Evolutionary conservation across 257 asterid species (phyloP).

Genomic region (Coffea eugenioides): DNA sequence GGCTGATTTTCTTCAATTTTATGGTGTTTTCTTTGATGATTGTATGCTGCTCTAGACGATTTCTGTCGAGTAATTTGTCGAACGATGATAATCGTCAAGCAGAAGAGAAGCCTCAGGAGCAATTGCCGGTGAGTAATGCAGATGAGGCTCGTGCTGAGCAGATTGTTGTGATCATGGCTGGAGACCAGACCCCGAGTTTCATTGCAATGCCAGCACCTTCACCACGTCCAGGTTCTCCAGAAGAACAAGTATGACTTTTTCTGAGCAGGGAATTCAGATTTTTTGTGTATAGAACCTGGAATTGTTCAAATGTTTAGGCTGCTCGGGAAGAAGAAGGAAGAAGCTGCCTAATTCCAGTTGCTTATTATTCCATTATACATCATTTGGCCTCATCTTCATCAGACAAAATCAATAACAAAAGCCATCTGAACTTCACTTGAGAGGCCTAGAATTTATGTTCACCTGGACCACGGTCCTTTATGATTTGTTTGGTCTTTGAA

Average conservation of each 20-base stretch:
- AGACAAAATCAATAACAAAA: no score
- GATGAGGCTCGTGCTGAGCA: constrained; percentile 10
- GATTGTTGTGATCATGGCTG: constrained; percentile 28
- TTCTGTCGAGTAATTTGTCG: neutral
- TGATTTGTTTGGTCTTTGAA: no score
- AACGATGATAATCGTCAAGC: neutral
- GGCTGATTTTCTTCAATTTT: constrained; percentile 15
- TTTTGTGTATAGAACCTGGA: neutral
- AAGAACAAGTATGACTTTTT: neutral
- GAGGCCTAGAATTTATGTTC: no score
- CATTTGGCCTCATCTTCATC: no score
- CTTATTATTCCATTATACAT: no score
- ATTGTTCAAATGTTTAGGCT: no score
- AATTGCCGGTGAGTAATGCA: neutral
- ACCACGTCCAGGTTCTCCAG: neutral
- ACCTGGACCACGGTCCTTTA: no score
- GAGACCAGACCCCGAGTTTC: constrained; percentile 22
- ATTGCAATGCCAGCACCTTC: constrained; percentile 26
- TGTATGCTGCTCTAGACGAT: constrained; percentile 9
- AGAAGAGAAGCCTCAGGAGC: constrained; percentile 16
- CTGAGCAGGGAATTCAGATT: neutral
- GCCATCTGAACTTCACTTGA: no score
- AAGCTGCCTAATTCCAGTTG: no score
- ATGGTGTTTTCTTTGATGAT: constrained; percentile 3
- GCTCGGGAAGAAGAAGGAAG: no score